Evolutionary conservation across 2,329 filamentous ascomycete species (phyloP), one percentile per base, ranked within the genome.

Genomic region (Harringtonia aguacate): DNA sequence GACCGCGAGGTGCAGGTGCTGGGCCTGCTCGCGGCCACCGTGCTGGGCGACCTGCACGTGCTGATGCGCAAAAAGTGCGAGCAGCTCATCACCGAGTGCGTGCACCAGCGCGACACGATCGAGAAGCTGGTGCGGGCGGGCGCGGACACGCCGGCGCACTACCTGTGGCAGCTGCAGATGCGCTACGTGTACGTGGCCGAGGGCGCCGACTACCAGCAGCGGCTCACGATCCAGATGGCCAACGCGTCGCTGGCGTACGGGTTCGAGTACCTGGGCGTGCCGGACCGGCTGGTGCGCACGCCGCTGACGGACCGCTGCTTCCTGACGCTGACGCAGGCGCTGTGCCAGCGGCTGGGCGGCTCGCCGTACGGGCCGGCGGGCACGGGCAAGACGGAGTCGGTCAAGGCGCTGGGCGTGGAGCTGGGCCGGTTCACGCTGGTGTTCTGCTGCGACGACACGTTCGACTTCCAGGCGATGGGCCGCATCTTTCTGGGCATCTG

Each of bases 401-500:
- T 99, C 61, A 99, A 99, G 65, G 92, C 92, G 18, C 75, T 99
- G 22, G 94, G 92, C 70, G 77, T 98, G 4, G 89, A 98, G 61
- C 80, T 99, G 44, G 94, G 92, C 60, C 82, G 94, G 48, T 99
- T 98, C 62, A 98, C 94, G 2, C 77, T 99, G 22, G 94, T 99
- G 24, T 98, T 99, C 70, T 98, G 94, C 63, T 99, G 92, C 68
- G 92, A 99, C 59, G 92, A 98, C 64, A 98, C 92, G 0, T 99
- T 99, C 57, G 92, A 99, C 63, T 98, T 97, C 72, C 92, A 98
- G 59, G 92, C 92, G 41, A 98, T 99, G 92, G 94, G 94, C 14
- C 86, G 92, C 54, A 99, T 99, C 55, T 98, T 99, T 75, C 74
- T 98, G 30, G 92, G 92, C 74, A 94, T 99, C 50, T 98, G 94